Evolutionary conservation across 2,329 filamentous ascomycete genomes (phyloP), one percentile per base, ranked within the genome.

Genomic region (Ilyonectria destructans): DNA sequence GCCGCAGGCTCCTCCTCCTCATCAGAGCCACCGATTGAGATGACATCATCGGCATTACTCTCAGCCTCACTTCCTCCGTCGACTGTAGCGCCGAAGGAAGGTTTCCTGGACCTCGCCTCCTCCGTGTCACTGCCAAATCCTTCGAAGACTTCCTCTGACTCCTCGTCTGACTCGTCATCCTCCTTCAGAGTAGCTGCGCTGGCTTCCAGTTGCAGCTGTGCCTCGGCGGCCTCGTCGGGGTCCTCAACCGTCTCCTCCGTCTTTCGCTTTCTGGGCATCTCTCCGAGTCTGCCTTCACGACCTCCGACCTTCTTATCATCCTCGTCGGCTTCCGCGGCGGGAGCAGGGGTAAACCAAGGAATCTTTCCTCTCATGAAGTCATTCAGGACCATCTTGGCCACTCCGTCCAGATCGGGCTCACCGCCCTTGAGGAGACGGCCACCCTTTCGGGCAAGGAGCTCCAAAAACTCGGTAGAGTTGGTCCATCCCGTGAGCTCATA

Each of bases 331-430:
- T 88, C 87, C 3, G 84, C 83, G 15, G 83, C 85, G 2, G 95
- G 94, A 10, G 95, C 91, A 9, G 94, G 91, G 0, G 93, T 96
- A 78, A 95, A 99, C 96, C 97, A 99, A 1, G 96, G 96, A 29
- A 98, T 93, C 82, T 96, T 98, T 64, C 96, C 96, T 71, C 96
- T 86, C 77, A 98, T 89, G 80, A 98, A 99, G 78, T 99, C 96
- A 77, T 97, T 98, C 67, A 99, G 84, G 1, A 99, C 93, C 90
- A 97, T 97, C 82, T 97, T 97, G 1, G 96, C 96, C 55, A 97
- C 95, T 75, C 95, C 95, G 76, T 98, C 96, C 62, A 98, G 84
- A 80, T 99, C 96, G 4, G 96, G 93, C 80, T 98, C 96, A n/a
- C 96, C 96, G 65, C 94, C 96, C 79, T 94, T 95, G 17, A 98